A percentile compares a stretch with the other conserved stretches of the same genome.
Conservation (phyloP, 2,329 filamentous ascomycete genomes). For the Amauroascus niger region DNA sequence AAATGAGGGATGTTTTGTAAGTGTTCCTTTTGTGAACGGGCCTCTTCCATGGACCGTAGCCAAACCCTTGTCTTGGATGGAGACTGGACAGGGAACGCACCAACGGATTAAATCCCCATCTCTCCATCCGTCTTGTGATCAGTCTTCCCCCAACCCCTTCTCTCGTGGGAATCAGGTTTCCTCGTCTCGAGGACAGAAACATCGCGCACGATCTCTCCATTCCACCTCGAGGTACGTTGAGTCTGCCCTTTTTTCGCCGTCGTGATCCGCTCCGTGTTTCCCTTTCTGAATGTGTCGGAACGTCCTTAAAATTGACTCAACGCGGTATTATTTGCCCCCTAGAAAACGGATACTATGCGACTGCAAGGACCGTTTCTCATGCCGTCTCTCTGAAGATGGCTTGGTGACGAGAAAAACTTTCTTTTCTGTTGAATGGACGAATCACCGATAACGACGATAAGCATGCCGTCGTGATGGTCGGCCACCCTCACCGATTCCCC, state of each 20-base stretch:
- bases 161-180: not conserved
- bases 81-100: not conserved
- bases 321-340: too few relatives aligned
- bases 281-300: not conserved
- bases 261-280: not conserved
- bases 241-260: not conserved
- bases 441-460: constrained; percentile 7
- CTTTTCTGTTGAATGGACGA: not conserved
- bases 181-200: not conserved
- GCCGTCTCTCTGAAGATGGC: not conserved
- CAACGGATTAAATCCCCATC: not conserved
- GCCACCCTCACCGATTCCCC: constrained; percentile 1
- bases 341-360: not conserved
- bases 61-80: not conserved
- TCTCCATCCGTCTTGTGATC: not conserved
- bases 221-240: not conserved
- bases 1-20: not conserved
- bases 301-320: too few relatives aligned
- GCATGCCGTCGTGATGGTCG: constrained; percentile 8
- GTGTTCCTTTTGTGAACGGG: not conserved
- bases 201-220: not conserved
- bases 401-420: constrained; percentile 2
- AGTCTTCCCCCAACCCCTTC: not conserved
- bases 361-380: not conserved
- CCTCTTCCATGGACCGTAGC: not conserved